These are phyloP conservation scores for Gomphus bonarii DNA, from an alignment of 1,284 basidiomycete species.

Conservation along the genomic window DNA sequence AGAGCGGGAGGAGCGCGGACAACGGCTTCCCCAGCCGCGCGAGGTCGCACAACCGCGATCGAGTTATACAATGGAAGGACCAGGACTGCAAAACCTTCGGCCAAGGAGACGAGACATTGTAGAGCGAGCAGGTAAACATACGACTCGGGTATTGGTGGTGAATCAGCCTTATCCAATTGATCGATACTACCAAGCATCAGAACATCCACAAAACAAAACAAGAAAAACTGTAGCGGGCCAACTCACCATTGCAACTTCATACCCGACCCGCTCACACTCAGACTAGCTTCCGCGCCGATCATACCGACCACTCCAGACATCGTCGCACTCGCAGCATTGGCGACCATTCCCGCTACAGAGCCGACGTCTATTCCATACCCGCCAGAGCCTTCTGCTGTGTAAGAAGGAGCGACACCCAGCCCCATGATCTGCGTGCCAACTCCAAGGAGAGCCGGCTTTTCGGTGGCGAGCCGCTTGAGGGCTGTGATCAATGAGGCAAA, in stretches of 20 bases:
- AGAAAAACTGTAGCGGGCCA: background rate
- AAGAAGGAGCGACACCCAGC: constrained; percentile 43
- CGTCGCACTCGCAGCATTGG: constrained; percentile 72
- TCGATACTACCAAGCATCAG: constrained; percentile 60
- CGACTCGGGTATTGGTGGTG: constrained; percentile 83
- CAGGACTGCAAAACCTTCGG: constrained; percentile 76
- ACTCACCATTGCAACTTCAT: constrained; percentile 82
- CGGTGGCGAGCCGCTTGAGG: constrained; percentile 75
- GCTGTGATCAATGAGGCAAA: constrained; percentile 75
- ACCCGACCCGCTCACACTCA: constrained; percentile 60
- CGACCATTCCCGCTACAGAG: constrained; percentile 75
- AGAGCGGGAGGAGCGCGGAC: constrained; percentile 67
- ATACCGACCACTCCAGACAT: constrained; percentile 66
- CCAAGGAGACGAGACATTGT: constrained; percentile 81
- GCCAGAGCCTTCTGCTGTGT: constrained; percentile 23
- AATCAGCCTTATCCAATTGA: constrained; percentile 92
- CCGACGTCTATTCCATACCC: constrained; percentile 50
- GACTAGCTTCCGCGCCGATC: constrained; percentile 52
- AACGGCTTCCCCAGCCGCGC: constrained; percentile 52
- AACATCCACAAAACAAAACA: background rate
- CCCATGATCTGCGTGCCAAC: constrained; percentile 73
- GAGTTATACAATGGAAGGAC: constrained; percentile 62
- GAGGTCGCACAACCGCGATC: constrained; percentile 55
- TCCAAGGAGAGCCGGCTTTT: constrained; percentile 79
- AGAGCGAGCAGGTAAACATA: constrained; percentile 89